Conservation (phyloP, 352 stramenopile species). For the Globisporangium parvum region DNA sequence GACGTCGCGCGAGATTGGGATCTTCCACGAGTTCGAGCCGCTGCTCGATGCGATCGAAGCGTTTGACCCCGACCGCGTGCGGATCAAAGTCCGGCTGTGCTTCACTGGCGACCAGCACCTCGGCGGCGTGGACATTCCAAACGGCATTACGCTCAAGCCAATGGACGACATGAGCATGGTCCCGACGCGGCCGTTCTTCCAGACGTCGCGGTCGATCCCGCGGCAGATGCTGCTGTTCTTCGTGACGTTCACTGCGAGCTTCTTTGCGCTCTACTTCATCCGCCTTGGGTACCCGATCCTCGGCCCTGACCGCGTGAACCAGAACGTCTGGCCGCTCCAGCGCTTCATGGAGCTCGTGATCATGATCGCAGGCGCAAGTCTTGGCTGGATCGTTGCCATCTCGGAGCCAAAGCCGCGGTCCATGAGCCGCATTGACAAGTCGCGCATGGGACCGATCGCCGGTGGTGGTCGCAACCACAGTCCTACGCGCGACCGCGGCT, state of each 20-base stretch:
- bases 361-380: conserved; percentile 51
- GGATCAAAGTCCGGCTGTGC: conserved; percentile 68
- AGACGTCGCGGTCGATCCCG: conserved; percentile 53
- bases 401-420: conserved; percentile 60
- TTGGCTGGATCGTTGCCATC: conserved; percentile 59
- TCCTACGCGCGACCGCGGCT: conserved; percentile 28
- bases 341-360: conserved; percentile 70
- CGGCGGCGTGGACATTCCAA: conserved; percentile 62
- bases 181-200: conserved; percentile 70
- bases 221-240: conserved; percentile 81
- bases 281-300: conserved; percentile 67
- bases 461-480: conserved; percentile 12
- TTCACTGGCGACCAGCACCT: conserved; percentile 81
- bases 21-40: conserved; percentile 83
- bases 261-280: conserved; percentile 65
- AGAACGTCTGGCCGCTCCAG: conserved; percentile 82
- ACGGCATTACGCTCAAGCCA: conserved; percentile 68
- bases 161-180: conserved; percentile 82
- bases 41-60: conserved; percentile 72
- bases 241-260: conserved; percentile 70
- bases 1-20: conserved; percentile 77
- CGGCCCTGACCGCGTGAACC: conserved; percentile 45
- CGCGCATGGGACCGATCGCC: conserved; percentile 37
- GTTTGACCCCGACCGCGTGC: conserved; percentile 57
- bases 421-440: conserved; percentile 77